Evolutionary conservation across 2,329 filamentous ascomycete species (phyloP), one percentile per base, ranked within the genome.

Genomic region (Stromatinia cepivora): DNA sequence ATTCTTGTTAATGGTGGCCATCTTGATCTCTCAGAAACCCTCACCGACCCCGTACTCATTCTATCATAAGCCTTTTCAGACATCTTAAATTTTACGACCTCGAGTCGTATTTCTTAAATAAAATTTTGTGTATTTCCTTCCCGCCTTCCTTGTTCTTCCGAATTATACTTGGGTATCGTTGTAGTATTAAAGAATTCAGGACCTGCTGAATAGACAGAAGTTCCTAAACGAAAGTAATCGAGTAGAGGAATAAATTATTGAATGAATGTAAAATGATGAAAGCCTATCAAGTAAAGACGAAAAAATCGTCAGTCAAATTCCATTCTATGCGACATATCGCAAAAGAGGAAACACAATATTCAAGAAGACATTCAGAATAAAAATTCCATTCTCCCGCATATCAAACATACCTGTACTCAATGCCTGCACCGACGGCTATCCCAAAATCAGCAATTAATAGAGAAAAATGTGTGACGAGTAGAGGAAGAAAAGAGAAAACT

Each of bases 1-100:
- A 94, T 92, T 73, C 91, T 87, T 71, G 91, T 92, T 68, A 95
- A 84, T 22, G 92, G 91, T 71, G 92, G 92, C 88, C 91, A 93
- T 90, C 92, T 86, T 78, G 91, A 88, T 77, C 92, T 84, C 81
- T 94, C 92, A 71, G 88, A 86, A 69, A 82, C 84, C 79, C 82
- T 84, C 76, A 81, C 77, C 66, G 75, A 77, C n/a, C 71, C 73
- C 48, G 70, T 71, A 69, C 75, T 77, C 69, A 64, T 74, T 70
- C 76, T 74, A 36, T 73, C 66, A 63, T 72, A 76, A 52, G 66
- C 69, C 42, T 76, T 76, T 28, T 72, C 69, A 31, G 70, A 71
- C 75, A 75, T 78, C 39, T 58, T 59, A 36, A 50, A 54, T 39
- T 25, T 59, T 70, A 69, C 72, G 72, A 77, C 73, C 63, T 76